Base-by-base conservation (phyloP, 1,139 yeast species). In the Lodderomyces pseudojiufengensis region DNA sequence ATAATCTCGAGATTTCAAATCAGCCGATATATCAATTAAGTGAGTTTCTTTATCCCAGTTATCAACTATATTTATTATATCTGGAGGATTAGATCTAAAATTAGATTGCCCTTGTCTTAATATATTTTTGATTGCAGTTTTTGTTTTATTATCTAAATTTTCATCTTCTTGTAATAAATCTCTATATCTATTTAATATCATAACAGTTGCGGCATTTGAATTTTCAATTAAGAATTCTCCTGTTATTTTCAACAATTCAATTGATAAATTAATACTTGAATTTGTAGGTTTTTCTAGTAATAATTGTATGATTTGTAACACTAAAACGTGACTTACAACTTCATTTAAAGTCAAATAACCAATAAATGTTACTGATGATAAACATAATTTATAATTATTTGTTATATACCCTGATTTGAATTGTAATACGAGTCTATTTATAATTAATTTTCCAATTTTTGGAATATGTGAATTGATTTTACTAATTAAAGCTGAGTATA, bases 401-500 rank as follows among this genome's bases (percentile, higher is more conserved):
- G 65, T 54, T 42, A 69, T 61, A 52, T 67, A 83, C 3, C 73
- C 70, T 45, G 72, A 68, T 33, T 83, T 69, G 55, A 85, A 84
- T 40, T 72, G 80, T 3, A 81, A 51, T 1, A 84, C 61, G 22
- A 82, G 58, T 44, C 95, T 63, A 6, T 68, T 55, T 0, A 70
- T 55, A 25, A 85, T 45, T 4, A 83, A 53, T 39, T 72, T 73
- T 2, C 95, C 95, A 16, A 87, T 61, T 29, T 74, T 74, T 0
- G 95, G 94, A 5, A 85, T 54, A 48, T 82, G 79, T 6, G 83
- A 71, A 55, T 85, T 84, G 13, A 87, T 41, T 1, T 83, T 67
- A 5, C 81, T 70, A 0, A 75, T 68, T 29, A 87, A 50, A 1
- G 84, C 63, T 0, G 90, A 79, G 51, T 75, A 78, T 1, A 75